phyloP scores from a whole-genome alignment of 257 asterid genomes.

The Solanum rostratum region DNA sequence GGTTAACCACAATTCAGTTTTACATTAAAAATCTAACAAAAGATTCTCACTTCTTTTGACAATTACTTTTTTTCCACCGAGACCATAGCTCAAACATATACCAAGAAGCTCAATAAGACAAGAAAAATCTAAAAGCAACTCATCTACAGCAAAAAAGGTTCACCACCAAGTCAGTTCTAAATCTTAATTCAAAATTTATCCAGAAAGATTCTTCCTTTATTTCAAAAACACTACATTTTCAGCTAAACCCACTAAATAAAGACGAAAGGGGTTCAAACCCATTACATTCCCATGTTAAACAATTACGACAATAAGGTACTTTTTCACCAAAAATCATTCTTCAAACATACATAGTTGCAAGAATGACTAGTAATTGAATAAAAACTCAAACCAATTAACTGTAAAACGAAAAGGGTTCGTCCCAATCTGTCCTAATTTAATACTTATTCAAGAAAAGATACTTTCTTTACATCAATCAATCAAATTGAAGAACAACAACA shows the following conservation, averaged over 20 bases:
- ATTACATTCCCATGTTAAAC: background rate
- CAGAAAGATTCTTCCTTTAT: background rate
- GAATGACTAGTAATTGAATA: background rate
- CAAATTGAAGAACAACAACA: background rate
- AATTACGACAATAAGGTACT: background rate
- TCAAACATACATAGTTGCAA: background rate
- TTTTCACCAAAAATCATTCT: slow-evolving; percentile 29
- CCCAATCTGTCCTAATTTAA: background rate
- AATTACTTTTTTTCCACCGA: background rate
- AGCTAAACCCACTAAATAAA: background rate
- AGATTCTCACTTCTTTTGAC: background rate
- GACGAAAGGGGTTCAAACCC: background rate
- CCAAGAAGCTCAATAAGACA: background rate
- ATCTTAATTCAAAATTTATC: background rate
- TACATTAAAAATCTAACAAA: background rate
- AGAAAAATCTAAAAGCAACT: background rate
- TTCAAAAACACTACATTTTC: background rate
- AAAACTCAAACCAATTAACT: background rate
- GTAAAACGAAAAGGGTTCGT: background rate
- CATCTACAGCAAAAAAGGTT: background rate
- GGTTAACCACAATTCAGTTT: background rate
- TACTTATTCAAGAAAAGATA: background rate
- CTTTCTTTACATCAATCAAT: background rate
- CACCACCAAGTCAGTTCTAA: background rate
- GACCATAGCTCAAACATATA: background rate